Percentiles rank a stretch among this genome's conserved stretches.
These are phyloP conservation scores for Verticillium longisporum DNA, from an alignment of 2,329 filamentous ascomycete genomes.

Conservation along the genomic window DNA sequence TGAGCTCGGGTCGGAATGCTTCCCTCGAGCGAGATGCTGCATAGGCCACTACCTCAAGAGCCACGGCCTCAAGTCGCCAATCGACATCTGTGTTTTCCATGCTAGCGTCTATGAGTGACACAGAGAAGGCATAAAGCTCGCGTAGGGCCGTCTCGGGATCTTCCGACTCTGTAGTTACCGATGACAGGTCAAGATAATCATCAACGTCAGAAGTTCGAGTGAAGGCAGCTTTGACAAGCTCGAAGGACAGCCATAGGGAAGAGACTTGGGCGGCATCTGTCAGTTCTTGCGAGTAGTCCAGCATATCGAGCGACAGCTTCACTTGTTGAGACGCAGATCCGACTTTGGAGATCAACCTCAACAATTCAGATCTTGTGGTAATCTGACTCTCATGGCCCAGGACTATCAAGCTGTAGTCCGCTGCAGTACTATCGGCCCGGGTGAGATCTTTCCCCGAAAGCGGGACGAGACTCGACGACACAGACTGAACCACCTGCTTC, in stretches of 20 bases:
- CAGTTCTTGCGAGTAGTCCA: conserved; percentile 54
- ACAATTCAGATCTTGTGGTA: conserved; percentile 50
- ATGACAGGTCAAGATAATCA: conserved; percentile 57
- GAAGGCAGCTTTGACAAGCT: conserved; percentile 57
- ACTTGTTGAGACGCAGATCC: conserved; percentile 53
- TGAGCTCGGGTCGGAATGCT: conserved; percentile 75
- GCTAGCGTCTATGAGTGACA: conserved; percentile 52
- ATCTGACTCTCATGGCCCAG: conserved; percentile 60
- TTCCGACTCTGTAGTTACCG: conserved; percentile 25
- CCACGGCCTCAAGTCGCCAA: conserved; percentile 70
- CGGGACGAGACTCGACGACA: conserved; percentile 18
- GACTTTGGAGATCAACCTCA: conserved; percentile 48
- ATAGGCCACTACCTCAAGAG: conserved; percentile 73
- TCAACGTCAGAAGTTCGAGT: conserved; percentile 49
- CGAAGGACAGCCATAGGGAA: conserved; percentile 74
- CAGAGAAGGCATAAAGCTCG: conserved; percentile 64
- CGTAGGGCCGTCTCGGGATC: conserved; percentile 43
- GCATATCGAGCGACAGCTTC: conserved; percentile 56
- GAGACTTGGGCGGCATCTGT: conserved; percentile 56
- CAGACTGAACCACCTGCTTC: conserved; percentile 10
- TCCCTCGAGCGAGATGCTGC: conserved; percentile 60
- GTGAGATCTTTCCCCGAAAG: conserved; percentile 20
- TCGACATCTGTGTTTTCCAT: conserved; percentile 45
- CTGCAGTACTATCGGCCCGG: conserved; percentile 7
- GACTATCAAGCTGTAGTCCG: conserved; percentile 53